A percentile compares a stretch with the other conserved stretches of the same genome.
phyloP scores from a whole-genome alignment of 306 rosid species.

The Casuarina equisetifolia region DNA sequence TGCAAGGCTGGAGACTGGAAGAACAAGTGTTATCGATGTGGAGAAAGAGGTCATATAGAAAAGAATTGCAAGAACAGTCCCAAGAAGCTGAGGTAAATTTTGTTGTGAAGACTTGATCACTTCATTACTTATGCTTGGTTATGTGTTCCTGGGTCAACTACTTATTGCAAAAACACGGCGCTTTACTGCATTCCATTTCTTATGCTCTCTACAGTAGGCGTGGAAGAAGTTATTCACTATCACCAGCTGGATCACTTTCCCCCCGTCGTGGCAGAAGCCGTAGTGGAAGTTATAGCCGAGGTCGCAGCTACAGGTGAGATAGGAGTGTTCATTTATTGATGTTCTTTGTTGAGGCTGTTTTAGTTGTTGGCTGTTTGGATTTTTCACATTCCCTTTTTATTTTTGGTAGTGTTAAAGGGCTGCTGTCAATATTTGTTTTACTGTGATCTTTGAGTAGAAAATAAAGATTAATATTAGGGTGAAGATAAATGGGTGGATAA shows the following conservation, averaged over 20 bases:
- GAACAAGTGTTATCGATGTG: conserved; percentile 85
- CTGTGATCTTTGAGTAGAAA: too few species aligned
- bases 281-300: conserved; percentile 67
- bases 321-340: background rate
- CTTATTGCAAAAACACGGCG: background rate
- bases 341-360: background rate
- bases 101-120: background rate
- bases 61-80: conserved; percentile 80
- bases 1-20: conserved; percentile 94
- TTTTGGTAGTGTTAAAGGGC: too few species aligned
- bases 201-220: conserved; percentile 32
- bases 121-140: background rate
- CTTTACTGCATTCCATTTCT: background rate
- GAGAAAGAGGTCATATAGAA: conserved; percentile 87
- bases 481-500: too few species aligned
- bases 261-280: conserved; percentile 72
- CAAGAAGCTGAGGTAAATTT: conserved; percentile 54
- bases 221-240: conserved; percentile 51
- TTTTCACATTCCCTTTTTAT: too few species aligned
- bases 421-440: too few species aligned
- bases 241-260: conserved; percentile 51
- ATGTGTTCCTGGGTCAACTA: background rate
- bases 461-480: too few species aligned
- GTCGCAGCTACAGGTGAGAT: conserved; percentile 67
- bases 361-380: background rate